These are phyloP conservation scores for Lipomyces starkeyi DNA, from an alignment of 805 yeast genomes.

Conservation along the genomic window DNA sequence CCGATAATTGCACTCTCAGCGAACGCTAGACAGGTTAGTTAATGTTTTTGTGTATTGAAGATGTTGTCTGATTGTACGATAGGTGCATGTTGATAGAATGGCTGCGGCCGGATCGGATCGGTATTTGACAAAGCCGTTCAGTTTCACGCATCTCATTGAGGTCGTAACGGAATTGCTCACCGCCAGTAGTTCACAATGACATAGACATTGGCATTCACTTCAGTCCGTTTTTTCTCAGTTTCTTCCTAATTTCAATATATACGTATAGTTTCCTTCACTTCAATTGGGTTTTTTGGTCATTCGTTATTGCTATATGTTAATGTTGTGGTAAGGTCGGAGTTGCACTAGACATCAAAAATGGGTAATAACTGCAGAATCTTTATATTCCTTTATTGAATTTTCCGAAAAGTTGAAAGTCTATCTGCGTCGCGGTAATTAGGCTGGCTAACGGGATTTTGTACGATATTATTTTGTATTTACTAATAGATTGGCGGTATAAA, in stretches of 20 bases:
- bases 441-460: not conserved
- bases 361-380: not conserved
- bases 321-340: not conserved
- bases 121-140: slow-evolving; percentile 35
- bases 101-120: slow-evolving; percentile 37
- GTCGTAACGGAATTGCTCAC: slow-evolving; percentile 25
- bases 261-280: not conserved
- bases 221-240: not conserved
- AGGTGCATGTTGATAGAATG: slow-evolving; percentile 35
- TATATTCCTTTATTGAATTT: not conserved
- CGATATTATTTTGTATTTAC: not conserved
- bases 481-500: not conserved
- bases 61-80: not conserved
- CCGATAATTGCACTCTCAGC: slow-evolving; percentile 40
- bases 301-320: not conserved
- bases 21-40: slow-evolving; percentile 29
- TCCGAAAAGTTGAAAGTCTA: not conserved
- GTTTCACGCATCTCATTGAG: slow-evolving; percentile 29
- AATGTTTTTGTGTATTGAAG: not conserved
- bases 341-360: not conserved
- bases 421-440: not conserved
- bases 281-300: not conserved
- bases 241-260: not conserved
- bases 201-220: not conserved
- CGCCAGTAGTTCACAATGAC: not conserved